Conservation (phyloP, 495 filamentous ascomycete genomes). For the Neurospora hispaniola region DNA sequence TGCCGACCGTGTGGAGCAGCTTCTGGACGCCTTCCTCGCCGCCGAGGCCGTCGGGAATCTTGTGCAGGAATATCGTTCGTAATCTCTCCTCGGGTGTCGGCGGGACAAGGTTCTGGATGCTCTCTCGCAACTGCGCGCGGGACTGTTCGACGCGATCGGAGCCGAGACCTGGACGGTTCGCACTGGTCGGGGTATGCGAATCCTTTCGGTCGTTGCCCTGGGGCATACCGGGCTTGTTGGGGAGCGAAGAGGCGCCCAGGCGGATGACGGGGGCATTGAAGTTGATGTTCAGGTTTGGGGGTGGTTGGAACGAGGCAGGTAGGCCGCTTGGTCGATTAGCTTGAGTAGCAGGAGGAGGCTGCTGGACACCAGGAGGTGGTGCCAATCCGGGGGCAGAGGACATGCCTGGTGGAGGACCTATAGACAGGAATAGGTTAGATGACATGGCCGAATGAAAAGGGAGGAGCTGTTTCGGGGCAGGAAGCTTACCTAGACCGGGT, state of each 20-base stretch:
- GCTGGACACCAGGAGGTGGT: constrained; percentile 71
- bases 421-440: not conserved
- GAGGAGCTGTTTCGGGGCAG: constrained; percentile 5
- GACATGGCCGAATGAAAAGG: not conserved
- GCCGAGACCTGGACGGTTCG: constrained; percentile 59
- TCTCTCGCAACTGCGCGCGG: constrained; percentile 59
- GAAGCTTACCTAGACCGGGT: constrained; percentile 71
- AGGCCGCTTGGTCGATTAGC: constrained; percentile 68
- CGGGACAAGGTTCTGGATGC: constrained; percentile 66
- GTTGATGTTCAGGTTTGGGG: constrained; percentile 93
- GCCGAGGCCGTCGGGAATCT: constrained; percentile 66
- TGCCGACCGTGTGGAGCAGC: constrained; percentile 67
- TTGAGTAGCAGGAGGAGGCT: constrained; percentile 52
- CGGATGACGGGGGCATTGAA: constrained; percentile 96
- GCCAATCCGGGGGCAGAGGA: constrained; percentile 68
- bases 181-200: constrained; percentile 28
- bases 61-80: constrained; percentile 81
- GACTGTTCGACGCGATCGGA: constrained; percentile 54
- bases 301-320: constrained; percentile 78
- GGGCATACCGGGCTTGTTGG: constrained; percentile 48
- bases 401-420: constrained; percentile 61
- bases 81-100: constrained; percentile 85
- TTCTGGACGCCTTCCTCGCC: constrained; percentile 77
- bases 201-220: constrained; percentile 35
- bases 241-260: constrained; percentile 59